phyloP scores from a whole-genome alignment of 352 stramenopile genomes.

The Globisporangium ultimum region DNA sequence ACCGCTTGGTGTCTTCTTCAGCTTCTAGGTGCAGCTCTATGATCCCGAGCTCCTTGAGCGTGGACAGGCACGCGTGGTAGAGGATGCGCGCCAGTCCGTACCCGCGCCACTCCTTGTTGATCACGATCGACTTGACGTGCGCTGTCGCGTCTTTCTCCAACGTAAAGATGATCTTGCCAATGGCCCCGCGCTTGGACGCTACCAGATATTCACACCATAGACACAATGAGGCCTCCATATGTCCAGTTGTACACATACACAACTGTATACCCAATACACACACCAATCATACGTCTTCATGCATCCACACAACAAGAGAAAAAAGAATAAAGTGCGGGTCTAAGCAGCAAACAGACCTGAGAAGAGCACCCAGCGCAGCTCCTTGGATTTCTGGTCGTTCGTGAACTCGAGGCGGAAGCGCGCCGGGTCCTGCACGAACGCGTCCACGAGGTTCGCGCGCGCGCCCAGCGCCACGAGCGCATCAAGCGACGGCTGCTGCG shows the following conservation, averaged over 20 bases:
- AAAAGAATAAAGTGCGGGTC: no score
- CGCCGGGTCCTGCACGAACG: slow-evolving; percentile 25
- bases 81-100: slow-evolving; percentile 72
- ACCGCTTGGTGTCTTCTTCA: slow-evolving; percentile 61
- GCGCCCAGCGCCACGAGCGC: slow-evolving; percentile 21
- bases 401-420: slow-evolving; percentile 77
- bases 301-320: background rate
- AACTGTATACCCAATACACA: background rate
- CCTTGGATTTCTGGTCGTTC: slow-evolving; percentile 57
- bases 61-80: slow-evolving; percentile 69
- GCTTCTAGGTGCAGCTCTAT: slow-evolving; percentile 50
- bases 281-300: background rate
- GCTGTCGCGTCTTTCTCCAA: slow-evolving; percentile 49
- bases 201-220: background rate
- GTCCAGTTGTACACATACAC: background rate
- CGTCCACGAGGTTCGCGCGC: slow-evolving; percentile 39
- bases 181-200: slow-evolving; percentile 50
- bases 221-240: no score
- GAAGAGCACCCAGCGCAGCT: slow-evolving; percentile 85
- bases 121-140: slow-evolving; percentile 75
- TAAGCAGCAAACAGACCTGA: slow-evolving; percentile 24
- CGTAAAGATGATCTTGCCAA: slow-evolving; percentile 84
- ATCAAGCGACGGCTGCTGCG: background rate
- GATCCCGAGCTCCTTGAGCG: slow-evolving; percentile 56
- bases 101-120: slow-evolving; percentile 67